A percentile compares a stretch with the other conserved stretches of the same genome.
These are phyloP conservation scores for Acanthamoeba castellanii DNA, from an alignment of 208 protist genomes.

Conservation along the genomic window DNA sequence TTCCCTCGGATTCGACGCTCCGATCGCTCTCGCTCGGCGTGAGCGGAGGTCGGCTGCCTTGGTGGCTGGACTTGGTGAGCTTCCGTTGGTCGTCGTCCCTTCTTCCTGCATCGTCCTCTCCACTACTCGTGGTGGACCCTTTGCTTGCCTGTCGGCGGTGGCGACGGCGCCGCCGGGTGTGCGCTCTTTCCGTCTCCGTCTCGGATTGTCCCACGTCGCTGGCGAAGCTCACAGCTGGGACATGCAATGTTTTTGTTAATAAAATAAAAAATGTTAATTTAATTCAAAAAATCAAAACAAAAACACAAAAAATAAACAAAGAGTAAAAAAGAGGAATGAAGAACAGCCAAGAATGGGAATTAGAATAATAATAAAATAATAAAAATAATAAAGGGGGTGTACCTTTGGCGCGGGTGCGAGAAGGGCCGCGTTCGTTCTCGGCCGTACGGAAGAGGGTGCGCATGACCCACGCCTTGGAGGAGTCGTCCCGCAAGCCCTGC, in stretches of 20 bases:
- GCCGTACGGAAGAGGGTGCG: conserved; percentile 23
- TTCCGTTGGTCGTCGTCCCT: no score
- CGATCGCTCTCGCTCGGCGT: not conserved
- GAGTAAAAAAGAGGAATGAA: no score
- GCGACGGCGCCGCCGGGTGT: not conserved
- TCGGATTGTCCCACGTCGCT: not conserved
- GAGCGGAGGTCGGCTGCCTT: no score
- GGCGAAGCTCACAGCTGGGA: not conserved
- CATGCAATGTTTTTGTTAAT: no score
- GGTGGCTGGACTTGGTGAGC: not conserved
- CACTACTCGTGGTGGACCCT: no score
- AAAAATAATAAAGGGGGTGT: not conserved
- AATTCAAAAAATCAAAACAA: no score
- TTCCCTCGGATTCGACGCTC: not conserved
- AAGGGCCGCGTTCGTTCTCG: not conserved
- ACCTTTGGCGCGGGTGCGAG: not conserved
- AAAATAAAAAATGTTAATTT: no score
- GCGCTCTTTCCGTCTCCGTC: not conserved
- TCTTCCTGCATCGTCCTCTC: no score
- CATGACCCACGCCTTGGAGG: not conserved
- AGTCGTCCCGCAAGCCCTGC: not conserved
- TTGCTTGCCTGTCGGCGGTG: not conserved
- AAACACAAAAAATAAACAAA: no score
- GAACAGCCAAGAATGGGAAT: no score
- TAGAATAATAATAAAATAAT: not conserved